These are phyloP conservation scores for Vaccinium corymbosum DNA, from an alignment of 148 eudicot genomes.

Conservation along the genomic window DNA sequence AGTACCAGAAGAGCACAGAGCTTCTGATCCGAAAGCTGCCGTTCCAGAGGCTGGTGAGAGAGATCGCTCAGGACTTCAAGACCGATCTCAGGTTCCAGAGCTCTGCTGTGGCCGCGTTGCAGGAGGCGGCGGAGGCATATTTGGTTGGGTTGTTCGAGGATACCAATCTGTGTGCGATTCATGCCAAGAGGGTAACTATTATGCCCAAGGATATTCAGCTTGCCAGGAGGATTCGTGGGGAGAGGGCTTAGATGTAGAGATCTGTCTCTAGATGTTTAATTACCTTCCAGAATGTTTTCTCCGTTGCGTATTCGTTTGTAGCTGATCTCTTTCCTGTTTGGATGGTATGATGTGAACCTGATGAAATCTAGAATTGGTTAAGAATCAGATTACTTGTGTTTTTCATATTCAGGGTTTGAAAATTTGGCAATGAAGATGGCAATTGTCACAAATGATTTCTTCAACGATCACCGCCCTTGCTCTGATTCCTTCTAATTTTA, in stretches of 20 bases:
- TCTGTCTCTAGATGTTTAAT: background rate
- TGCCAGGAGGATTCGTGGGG: background rate
- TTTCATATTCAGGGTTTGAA: too few species aligned
- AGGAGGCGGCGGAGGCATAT: background rate
- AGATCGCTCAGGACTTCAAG: conserved; percentile 10
- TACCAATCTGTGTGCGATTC: background rate
- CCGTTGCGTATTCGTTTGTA: background rate
- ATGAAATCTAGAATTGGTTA: background rate
- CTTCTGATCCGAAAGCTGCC: background rate
- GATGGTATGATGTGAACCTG: background rate
- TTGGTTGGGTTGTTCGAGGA: background rate
- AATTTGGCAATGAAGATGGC: too few species aligned
- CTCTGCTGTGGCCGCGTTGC: background rate
- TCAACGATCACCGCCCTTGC: too few species aligned
- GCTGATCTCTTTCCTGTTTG: background rate
- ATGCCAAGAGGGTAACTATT: background rate
- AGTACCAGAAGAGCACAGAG: conserved; percentile 8
- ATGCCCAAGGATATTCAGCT: conserved; percentile 7
- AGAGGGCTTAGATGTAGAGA: background rate
- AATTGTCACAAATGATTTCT: too few species aligned
- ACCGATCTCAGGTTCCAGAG: conserved; percentile 10
- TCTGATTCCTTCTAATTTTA: too few species aligned
- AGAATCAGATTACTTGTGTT: background rate
- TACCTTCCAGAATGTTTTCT: background rate
- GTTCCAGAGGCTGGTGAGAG: conserved; percentile 1